A percentile compares a stretch with the other conserved stretches of the same genome.
phyloP scores from a whole-genome alignment of 768 basidiomycete species.

The Tulasnella sp. region DNA sequence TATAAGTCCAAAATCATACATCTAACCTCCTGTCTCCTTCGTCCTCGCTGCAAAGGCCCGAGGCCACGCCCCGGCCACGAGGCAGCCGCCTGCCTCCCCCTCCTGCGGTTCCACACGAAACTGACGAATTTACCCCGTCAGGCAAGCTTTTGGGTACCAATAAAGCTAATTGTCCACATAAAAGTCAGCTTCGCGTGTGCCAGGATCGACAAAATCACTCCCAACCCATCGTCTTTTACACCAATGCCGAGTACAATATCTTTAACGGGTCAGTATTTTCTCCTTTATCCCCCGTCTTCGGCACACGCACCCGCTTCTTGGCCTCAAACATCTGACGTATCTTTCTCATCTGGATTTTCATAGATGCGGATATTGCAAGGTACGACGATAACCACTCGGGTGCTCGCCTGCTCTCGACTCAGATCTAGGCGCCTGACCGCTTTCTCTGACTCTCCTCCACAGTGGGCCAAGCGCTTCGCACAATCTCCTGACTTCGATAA shows the following conservation, averaged over 20 bases:
- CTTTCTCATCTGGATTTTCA: slow-evolving; percentile 33
- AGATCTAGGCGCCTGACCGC: not conserved
- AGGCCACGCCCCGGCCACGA: slow-evolving; percentile 19
- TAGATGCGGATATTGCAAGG: slow-evolving; percentile 88
- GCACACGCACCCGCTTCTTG: not conserved
- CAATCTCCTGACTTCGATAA: slow-evolving; percentile 1
- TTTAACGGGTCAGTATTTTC: slow-evolving; percentile 15
- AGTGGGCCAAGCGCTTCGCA: slow-evolving; percentile 45
- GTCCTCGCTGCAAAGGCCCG: slow-evolving; percentile 15
- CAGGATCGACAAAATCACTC: slow-evolving; percentile 21
- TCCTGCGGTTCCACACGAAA: slow-evolving; percentile 7
- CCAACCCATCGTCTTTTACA: slow-evolving; percentile 51
- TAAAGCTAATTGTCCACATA: slow-evolving; percentile 8
- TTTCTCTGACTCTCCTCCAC: slow-evolving; percentile 17
- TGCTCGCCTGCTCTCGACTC: slow-evolving; percentile 23
- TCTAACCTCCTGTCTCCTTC: slow-evolving; percentile 6
- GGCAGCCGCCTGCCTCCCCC: slow-evolving; percentile 6
- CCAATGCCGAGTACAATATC: slow-evolving; percentile 58
- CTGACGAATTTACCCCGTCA: slow-evolving; percentile 18
- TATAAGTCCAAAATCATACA: slow-evolving; percentile 7
- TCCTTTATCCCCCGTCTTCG: not conserved
- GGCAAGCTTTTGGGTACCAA: slow-evolving; percentile 17
- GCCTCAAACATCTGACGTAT: not conserved
- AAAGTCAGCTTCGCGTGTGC: slow-evolving; percentile 19
- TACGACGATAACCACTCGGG: slow-evolving; percentile 30